Evolutionary conservation across 768 basidiomycete species (phyloP), one percentile per base, ranked within the genome.

Genomic region (Pleurotus ostreatus): DNA sequence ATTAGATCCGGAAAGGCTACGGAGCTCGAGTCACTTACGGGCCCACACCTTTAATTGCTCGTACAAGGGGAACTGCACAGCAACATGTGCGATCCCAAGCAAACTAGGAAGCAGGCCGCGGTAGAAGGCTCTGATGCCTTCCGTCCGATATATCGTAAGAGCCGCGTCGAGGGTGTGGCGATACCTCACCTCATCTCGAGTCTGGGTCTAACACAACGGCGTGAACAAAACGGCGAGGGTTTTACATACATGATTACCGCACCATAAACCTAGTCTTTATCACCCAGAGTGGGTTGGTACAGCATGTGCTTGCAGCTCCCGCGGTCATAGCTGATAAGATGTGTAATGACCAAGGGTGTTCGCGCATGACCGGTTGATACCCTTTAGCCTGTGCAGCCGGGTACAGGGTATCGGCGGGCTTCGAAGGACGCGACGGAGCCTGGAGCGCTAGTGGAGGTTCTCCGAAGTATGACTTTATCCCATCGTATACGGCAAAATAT

Each of bases 251-350:
- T 62, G 49, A 38, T 40, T 23, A 56, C 59, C 65, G 60, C 64
- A 96, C 96, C 97, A 98, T 98, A 74, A 98, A 98, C 25, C 97
- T 85, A 20, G 96, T 98, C 77, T 98, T 98, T 70, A 99, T 94
- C 41, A 99, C 94, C 97, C 97, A 99, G 5, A 99, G 71, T 0
- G 97, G 97, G 71, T 93, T 98, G 22, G 97, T 98, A 65, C 88
- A 88, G 52, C 93, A 83, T 5, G 97, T 97, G 65, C 96, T 95
- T 16, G 88, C 77, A 4, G 92, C 95, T 11, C 97, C 97, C 1
- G 96, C 97, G 44, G 83, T 78, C 96, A 99, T 98, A 4, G 97
- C 95, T 5, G 97, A 96, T 5, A 93, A 69, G 59, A 99, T 90
- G 63, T 99, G 96, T 4, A 92, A 73, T 4, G 85, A 78, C 92